phyloP scores from a whole-genome alignment of 208 protist species.

The Trypanosoma conorhini region DNA sequence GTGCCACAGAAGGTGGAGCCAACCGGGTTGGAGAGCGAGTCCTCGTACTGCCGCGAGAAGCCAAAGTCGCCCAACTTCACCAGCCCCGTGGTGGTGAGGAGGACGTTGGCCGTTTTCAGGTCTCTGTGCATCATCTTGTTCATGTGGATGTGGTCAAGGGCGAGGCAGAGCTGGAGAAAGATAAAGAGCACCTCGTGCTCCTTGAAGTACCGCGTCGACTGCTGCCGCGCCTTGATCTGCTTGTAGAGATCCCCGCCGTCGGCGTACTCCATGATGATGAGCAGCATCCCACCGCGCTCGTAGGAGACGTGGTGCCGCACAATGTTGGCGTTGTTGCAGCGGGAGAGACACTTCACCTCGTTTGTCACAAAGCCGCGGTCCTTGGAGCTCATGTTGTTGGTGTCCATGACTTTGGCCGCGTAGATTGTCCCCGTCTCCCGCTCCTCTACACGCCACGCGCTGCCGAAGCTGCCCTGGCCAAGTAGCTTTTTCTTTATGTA shows the following conservation, averaged over 20 bases:
- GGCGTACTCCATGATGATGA: constrained; percentile 91
- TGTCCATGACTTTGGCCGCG: constrained; percentile 93
- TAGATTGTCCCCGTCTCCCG: constrained; percentile 59
- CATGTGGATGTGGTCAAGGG: constrained; percentile 86
- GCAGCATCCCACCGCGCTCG: constrained; percentile 63
- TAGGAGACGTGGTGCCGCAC: constrained; percentile 73
- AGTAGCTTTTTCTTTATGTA: constrained; percentile 89
- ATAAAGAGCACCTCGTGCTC: constrained; percentile 88
- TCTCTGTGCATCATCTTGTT: constrained; percentile 92
- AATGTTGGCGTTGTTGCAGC: constrained; percentile 92
- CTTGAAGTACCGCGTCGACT: constrained; percentile 65
- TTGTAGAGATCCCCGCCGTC: constrained; percentile 82
- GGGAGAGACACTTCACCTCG: constrained; percentile 92
- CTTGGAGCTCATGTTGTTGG: constrained; percentile 85
- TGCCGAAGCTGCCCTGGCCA: constrained; percentile 93
- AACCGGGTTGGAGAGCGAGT: constrained; percentile 82
- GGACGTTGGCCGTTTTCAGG: constrained; percentile 88
- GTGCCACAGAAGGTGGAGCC: constrained; percentile 88
- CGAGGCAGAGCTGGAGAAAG: constrained; percentile 82
- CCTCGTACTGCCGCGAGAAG: constrained; percentile 86
- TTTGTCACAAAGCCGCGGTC: constrained; percentile 93
- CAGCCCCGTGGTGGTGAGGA: constrained; percentile 78
- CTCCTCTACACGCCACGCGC: constrained; percentile 84
- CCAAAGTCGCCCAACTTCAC: constrained; percentile 91
- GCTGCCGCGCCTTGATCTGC: constrained; percentile 79